Conservation (phyloP, 176 grass and related monocot genomes). For the Paspalum notatum region DNA sequence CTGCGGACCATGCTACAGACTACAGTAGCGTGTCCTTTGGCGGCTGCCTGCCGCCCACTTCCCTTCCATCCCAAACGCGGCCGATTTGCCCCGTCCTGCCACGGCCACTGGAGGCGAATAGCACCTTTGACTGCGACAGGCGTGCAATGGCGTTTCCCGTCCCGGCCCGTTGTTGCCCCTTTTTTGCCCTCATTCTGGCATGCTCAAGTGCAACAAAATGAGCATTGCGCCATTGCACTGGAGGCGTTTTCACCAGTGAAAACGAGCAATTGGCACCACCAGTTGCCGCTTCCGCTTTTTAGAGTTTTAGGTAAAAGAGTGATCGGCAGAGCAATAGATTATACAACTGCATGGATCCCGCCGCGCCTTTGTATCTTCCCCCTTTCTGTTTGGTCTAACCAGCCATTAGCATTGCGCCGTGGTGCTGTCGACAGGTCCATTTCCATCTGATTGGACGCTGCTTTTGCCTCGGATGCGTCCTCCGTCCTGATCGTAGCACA, state of each 20-base stretch:
- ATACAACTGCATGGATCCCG: not conserved
- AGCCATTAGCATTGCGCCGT: not conserved
- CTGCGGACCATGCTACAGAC: no score
- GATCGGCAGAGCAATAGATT: not conserved
- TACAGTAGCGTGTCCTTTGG: no score
- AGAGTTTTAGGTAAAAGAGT: not conserved
- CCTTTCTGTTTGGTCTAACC: not conserved
- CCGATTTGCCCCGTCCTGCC: constrained; percentile 57
- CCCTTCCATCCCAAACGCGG: constrained; percentile 10
- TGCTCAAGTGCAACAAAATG: not conserved
- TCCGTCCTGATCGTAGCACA: not conserved
- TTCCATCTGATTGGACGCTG: not conserved
- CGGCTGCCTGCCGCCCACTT: not conserved
- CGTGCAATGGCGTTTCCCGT: not conserved
- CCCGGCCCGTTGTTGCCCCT: not conserved
- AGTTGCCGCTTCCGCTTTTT: no score
- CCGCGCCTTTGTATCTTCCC: not conserved
- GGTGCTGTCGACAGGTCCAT: not conserved
- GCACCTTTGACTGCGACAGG: not conserved
- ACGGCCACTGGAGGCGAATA: not conserved
- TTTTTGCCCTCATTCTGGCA: not conserved
- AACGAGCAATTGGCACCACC: no score
- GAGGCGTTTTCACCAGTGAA: no score
- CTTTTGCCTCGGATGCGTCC: not conserved
- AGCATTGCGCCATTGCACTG: no score